Evolutionary conservation across 1,139 yeast species (phyloP).

Genomic region (Blastobotrys niveus): DNA sequence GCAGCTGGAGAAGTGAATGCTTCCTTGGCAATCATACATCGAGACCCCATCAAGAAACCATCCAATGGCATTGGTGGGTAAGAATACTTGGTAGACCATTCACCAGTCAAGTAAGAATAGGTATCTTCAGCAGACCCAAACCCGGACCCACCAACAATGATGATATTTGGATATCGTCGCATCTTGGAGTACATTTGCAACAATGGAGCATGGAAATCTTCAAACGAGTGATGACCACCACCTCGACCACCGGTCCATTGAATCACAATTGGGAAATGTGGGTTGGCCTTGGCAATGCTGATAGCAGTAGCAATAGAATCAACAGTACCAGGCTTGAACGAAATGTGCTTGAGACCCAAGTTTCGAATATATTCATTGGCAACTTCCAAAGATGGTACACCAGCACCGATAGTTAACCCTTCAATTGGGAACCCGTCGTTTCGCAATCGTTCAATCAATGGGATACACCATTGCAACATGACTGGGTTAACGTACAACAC

Average conservation of each 20-base stretch:
- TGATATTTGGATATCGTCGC: conserved; percentile 84
- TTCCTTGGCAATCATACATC: conserved; percentile 97
- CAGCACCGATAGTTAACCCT: conserved; percentile 96
- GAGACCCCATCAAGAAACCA: conserved; percentile 92
- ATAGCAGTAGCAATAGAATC: conserved; percentile 86
- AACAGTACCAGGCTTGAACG: conserved; percentile 95
- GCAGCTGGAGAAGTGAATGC: conserved; percentile 92
- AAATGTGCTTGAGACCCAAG: conserved; percentile 86
- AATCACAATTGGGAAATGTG: conserved; percentile 88
- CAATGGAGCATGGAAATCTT: conserved; percentile 97
- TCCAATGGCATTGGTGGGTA: conserved; percentile 99
- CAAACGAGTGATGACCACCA: conserved; percentile 99
- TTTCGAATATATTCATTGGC: conserved; percentile 94
- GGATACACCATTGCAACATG: conserved; percentile 98
- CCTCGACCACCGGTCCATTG: conserved; percentile 99
- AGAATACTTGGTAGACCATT: conserved; percentile 79
- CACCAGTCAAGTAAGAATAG: conserved; percentile 94
- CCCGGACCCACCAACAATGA: conserved; percentile 95
- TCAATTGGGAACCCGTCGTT: conserved; percentile 92
- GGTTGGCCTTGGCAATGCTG: conserved; percentile 91
- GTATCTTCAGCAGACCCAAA: conserved; percentile 97
- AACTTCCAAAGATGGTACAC: conserved; percentile 97
- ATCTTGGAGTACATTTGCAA: conserved; percentile 92
- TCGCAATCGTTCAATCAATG: conserved; percentile 83
- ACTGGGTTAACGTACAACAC: conserved; percentile 94